Conservation (phyloP, 1,284 basidiomycete species). For the Ustilago trichophora region DNA sequence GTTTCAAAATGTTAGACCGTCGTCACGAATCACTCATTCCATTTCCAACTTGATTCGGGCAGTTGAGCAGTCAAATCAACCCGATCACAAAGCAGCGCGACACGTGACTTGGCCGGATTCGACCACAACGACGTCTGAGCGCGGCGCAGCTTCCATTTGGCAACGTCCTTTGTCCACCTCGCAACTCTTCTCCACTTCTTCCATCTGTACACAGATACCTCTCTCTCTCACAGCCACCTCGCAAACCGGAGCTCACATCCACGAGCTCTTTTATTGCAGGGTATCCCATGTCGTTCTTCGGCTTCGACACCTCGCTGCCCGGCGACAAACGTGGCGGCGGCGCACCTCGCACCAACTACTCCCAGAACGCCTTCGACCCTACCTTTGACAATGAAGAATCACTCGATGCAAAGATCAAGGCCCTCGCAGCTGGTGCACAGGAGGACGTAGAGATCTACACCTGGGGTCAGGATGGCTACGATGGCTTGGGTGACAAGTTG, state of each 20-base stretch:
- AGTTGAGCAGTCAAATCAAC: not conserved
- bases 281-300: conserved; percentile 64
- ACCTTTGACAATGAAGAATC: conserved; percentile 57
- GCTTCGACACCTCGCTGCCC: conserved; percentile 64
- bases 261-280: not conserved
- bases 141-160: too few species aligned
- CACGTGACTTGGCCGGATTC: conserved; percentile 12
- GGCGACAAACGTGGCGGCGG: conserved; percentile 30
- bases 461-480: conserved; percentile 88
- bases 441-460: conserved; percentile 84
- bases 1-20: not conserved
- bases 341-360: conserved; percentile 8
- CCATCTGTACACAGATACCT: too few species aligned
- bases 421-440: conserved; percentile 71
- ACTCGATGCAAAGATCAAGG: conserved; percentile 67
- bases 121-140: conserved; percentile 9
- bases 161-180: too few species aligned
- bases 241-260: too few species aligned
- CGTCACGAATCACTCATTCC: not conserved
- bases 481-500: conserved; percentile 85
- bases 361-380: conserved; percentile 37
- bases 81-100: conserved; percentile 1
- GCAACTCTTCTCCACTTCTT: too few species aligned
- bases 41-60: not conserved
- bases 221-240: too few species aligned